phyloP scores from a whole-genome alignment of 192 early-diverging fungal genomes.

The Ambispora gerdemannii region DNA sequence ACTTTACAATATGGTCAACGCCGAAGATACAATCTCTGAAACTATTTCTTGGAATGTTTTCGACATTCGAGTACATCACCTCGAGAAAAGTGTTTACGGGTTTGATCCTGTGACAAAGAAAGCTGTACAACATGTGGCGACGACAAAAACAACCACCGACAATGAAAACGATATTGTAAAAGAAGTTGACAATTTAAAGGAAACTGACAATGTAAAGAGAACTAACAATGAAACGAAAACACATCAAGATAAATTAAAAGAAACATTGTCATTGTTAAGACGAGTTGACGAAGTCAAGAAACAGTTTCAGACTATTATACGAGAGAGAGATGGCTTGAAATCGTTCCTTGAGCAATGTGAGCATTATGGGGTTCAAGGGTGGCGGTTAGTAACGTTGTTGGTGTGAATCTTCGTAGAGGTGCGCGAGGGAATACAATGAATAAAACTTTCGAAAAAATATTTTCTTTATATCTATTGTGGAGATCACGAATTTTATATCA shows the following conservation, averaged over 20 bases:
- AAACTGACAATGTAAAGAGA: too few relatives aligned
- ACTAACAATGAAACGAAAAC: too few relatives aligned
- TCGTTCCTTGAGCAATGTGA: slow-evolving; percentile 42
- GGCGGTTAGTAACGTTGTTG: too few relatives aligned
- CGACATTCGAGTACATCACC: slow-evolving; percentile 26
- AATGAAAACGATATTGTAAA: too few relatives aligned
- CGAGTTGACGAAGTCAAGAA: slow-evolving; percentile 31
- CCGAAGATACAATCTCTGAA: slow-evolving; percentile 17
- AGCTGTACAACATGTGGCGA: neutral
- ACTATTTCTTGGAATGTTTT: neutral
- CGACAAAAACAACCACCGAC: too few relatives aligned
- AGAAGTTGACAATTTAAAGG: too few relatives aligned
- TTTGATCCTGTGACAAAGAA: slow-evolving; percentile 16
- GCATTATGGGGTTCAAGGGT: neutral
- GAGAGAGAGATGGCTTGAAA: slow-evolving; percentile 35
- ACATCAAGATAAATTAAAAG: slow-evolving; percentile 11
- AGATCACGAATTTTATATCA: too few relatives aligned
- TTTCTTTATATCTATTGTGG: too few relatives aligned
- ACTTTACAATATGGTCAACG: slow-evolving; percentile 17
- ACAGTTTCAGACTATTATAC: slow-evolving; percentile 32
- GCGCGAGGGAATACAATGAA: too few relatives aligned
- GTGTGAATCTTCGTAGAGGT: too few relatives aligned
- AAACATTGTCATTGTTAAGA: slow-evolving; percentile 13
- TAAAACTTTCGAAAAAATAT: too few relatives aligned
- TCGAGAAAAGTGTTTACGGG: slow-evolving; percentile 19